These are phyloP conservation scores for Cercospora citrullina DNA, from an alignment of 2,329 filamentous ascomycete species.

Conservation along the genomic window DNA sequence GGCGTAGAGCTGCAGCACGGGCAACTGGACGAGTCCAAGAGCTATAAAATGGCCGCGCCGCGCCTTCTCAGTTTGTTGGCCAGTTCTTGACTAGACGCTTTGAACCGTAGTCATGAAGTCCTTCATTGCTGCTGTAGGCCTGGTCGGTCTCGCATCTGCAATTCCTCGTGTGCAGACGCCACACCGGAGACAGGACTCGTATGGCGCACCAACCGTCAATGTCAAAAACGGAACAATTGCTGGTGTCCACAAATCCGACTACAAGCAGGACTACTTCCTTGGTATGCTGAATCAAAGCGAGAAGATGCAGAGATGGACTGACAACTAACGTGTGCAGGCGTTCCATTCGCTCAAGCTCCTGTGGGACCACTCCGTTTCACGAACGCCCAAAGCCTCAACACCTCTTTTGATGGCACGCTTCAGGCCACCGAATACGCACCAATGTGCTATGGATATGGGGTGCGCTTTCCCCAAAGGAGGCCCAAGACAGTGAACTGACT, in stretches of 20 bases:
- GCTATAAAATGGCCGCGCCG: slow-evolving; percentile 11
- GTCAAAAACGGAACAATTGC: slow-evolving; percentile 48
- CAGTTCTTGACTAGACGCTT: neutral
- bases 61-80: neutral
- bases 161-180: slow-evolving; percentile 1
- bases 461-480: neutral
- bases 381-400: slow-evolving; percentile 38
- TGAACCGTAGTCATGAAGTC: slow-evolving; percentile 16
- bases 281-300: neutral
- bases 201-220: slow-evolving; percentile 36
- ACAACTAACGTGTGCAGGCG: slow-evolving; percentile 31
- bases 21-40: neutral
- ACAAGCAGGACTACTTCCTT: slow-evolving; percentile 51
- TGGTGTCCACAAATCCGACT: slow-evolving; percentile 42
- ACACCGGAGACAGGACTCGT: neutral
- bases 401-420: slow-evolving; percentile 43
- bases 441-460: slow-evolving; percentile 46
- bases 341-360: slow-evolving; percentile 42
- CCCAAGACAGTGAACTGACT: neutral
- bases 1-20: slow-evolving; percentile 9
- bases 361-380: slow-evolving; percentile 38
- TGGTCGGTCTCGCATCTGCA: slow-evolving; percentile 19
- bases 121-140: slow-evolving; percentile 8
- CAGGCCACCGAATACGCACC: slow-evolving; percentile 46
- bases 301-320: neutral